phyloP scores from a whole-genome alignment of 148 eudicot genomes.

The Heliamphora exappendiculata region DNA sequence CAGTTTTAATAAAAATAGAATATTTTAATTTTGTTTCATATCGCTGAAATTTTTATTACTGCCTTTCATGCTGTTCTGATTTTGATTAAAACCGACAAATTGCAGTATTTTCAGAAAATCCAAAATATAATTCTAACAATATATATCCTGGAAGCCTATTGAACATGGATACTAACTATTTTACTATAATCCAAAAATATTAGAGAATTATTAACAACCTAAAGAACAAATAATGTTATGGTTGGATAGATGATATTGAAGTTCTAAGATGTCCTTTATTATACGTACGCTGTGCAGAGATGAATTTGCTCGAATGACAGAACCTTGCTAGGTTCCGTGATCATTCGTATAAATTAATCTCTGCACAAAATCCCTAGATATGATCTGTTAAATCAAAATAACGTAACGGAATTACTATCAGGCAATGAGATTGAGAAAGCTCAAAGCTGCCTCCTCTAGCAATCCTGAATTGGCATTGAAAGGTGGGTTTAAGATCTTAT shows the following conservation, averaged over 20 bases:
- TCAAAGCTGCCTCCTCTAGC: background rate
- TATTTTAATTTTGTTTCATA: no score
- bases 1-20: no score
- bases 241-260: background rate
- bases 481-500: background rate
- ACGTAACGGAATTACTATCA: background rate
- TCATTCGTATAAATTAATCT: no score
- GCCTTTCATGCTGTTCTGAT: no score
- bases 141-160: background rate
- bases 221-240: background rate
- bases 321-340: no score
- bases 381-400: background rate
- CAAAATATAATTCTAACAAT: no score
- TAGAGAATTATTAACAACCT: background rate
- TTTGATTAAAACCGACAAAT: no score
- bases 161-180: background rate
- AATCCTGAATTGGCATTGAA: background rate
- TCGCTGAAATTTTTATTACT: no score
- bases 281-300: no score
- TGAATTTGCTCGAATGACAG: no score
- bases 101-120: no score
- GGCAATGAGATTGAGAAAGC: background rate
- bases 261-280: background rate
- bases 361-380: background rate
- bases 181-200: background rate